Evolutionary conservation across 208 protist genomes (phyloP).

Genomic region (Leishmania lainsoni): DNA sequence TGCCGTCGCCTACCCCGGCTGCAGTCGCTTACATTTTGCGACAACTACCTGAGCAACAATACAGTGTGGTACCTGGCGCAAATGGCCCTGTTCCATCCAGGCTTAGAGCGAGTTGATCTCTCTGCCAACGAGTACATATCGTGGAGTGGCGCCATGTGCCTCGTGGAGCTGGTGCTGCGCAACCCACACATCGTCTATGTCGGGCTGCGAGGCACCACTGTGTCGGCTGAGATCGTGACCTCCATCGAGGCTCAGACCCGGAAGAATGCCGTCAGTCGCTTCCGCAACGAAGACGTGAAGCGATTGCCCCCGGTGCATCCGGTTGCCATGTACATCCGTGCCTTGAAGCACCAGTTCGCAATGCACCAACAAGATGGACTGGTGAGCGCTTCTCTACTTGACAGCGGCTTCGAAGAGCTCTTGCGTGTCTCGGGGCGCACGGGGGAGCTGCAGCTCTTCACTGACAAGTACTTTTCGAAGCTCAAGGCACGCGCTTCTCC

Average conservation of each 20-base stretch:
- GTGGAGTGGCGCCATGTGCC: conserved; percentile 80
- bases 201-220: conserved; percentile 42
- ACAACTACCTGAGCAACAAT: conserved; percentile 81
- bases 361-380: conserved; percentile 12
- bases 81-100: conserved; percentile 61
- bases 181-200: conserved; percentile 66
- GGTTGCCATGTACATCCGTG: conserved; percentile 59
- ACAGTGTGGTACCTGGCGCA: conserved; percentile 58
- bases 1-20: conserved; percentile 64
- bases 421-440: conserved; percentile 35
- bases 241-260: conserved; percentile 58
- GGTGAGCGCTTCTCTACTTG: conserved; percentile 15
- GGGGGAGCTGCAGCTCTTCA: conserved; percentile 8
- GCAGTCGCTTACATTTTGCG: conserved; percentile 41
- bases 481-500: conserved; percentile 50
- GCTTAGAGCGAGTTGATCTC: conserved; percentile 61
- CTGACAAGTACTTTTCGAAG: conserved; percentile 28
- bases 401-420: conserved; percentile 38
- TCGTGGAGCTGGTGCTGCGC: conserved; percentile 50
- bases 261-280: conserved; percentile 54
- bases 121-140: conserved; percentile 70
- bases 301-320: conserved; percentile 56
- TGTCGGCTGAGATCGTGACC: conserved; percentile 38
- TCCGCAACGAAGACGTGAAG: conserved; percentile 16
- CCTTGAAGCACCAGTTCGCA: conserved; percentile 66